A percentile compares a stretch with the other conserved stretches of the same genome.
phyloP scores from a whole-genome alignment of 345 rosid genomes.

The Sapria himalayana region DNA sequence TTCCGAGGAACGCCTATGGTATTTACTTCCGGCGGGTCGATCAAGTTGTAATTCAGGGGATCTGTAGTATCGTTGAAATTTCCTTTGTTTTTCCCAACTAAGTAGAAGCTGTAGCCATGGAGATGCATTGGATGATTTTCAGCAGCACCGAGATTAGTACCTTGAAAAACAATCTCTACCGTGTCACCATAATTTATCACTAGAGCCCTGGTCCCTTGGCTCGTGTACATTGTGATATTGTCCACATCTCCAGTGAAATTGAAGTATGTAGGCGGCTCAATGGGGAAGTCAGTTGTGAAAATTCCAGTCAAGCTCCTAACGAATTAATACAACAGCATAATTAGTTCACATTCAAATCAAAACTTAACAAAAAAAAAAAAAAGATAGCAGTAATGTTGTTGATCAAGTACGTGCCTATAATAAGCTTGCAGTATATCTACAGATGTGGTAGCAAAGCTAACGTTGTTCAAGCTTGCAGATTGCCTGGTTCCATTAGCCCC shows the following conservation, averaged over 20 bases:
- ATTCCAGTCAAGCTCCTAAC: constrained; percentile 8
- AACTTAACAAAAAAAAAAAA: neutral
- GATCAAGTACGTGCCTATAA: constrained; percentile 9
- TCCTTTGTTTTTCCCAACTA: constrained; percentile 20
- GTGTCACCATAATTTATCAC: constrained; percentile 14
- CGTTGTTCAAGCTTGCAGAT: constrained; percentile 26
- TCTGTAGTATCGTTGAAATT: constrained; percentile 13
- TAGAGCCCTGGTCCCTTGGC: constrained; percentile 12
- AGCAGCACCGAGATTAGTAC: constrained; percentile 14
- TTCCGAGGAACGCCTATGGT: constrained; percentile 13
- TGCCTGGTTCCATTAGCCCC: neutral
- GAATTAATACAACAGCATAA: neutral
- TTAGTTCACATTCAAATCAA: neutral
- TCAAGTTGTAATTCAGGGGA: constrained; percentile 13
- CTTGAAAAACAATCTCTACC: constrained; percentile 24
- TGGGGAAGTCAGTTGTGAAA: constrained; percentile 11
- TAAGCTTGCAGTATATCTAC: constrained; percentile 24
- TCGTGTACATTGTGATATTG: neutral
- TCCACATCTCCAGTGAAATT: constrained; percentile 18
- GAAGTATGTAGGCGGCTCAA: constrained; percentile 5
- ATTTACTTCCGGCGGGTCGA: constrained; percentile 20
- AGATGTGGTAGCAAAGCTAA: constrained; percentile 13
- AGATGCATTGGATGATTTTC: constrained; percentile 25
- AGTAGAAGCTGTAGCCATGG: constrained; percentile 23
- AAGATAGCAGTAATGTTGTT: neutral